These are phyloP conservation scores for Ustilago bromivora DNA, from an alignment of 1,284 basidiomycete species.

Conservation along the genomic window DNA sequence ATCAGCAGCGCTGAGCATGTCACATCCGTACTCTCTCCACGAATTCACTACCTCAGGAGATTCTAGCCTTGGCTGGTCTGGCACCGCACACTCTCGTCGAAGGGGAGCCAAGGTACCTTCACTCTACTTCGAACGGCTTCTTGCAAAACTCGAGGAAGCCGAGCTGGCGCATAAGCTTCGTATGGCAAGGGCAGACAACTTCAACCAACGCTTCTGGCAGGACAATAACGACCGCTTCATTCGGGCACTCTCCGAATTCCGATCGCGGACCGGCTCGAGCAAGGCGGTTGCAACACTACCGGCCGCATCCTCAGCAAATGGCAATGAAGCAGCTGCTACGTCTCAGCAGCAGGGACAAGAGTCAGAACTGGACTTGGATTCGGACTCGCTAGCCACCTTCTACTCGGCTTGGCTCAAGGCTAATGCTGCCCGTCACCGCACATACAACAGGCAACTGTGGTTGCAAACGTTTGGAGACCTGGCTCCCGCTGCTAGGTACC, in stretches of 20 bases:
- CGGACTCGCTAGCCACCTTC: conserved; percentile 57
- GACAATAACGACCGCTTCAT: conserved; percentile 67
- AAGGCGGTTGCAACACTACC: conserved; percentile 42
- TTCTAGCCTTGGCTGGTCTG: conserved; percentile 13
- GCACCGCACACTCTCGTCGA: neutral
- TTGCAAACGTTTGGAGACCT: conserved; percentile 52
- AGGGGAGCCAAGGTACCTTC: conserved; percentile 18
- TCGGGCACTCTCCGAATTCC: conserved; percentile 51
- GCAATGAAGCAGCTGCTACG: neutral
- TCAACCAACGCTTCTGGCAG: conserved; percentile 68
- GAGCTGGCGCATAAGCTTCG: conserved; percentile 60
- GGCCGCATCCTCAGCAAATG: neutral
- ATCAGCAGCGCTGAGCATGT: conserved; percentile 24
- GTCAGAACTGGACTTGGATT: conserved; percentile 36
- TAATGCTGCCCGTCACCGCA: conserved; percentile 55
- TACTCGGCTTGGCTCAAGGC: conserved; percentile 65
- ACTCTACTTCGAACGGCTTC: conserved; percentile 50
- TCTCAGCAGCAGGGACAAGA: conserved; percentile 8
- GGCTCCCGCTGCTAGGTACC: conserved; percentile 46
- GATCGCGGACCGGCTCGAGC: conserved; percentile 31
- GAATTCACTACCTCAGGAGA: conserved; percentile 54
- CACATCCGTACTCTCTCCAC: conserved; percentile 64
- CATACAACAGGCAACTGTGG: conserved; percentile 65
- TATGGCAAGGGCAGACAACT: conserved; percentile 57
- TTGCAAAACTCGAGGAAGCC: conserved; percentile 56